A percentile compares a stretch with the other conserved stretches of the same genome.
These are phyloP conservation scores for Pythium sp. DNA, from an alignment of 352 stramenopile genomes.

Conservation along the genomic window DNA sequence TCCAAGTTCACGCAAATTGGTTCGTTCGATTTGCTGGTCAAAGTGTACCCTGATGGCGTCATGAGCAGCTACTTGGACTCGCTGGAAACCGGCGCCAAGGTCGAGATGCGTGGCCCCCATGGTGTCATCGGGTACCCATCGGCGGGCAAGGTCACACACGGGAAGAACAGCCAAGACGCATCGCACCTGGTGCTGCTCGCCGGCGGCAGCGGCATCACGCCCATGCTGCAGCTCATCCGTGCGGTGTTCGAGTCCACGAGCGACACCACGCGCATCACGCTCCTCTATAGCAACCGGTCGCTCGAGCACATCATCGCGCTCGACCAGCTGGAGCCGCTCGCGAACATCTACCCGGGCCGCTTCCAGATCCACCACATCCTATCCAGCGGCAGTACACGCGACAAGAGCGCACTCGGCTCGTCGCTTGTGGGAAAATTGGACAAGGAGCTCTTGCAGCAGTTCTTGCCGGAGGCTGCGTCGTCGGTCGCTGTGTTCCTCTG, in stretches of 20 bases:
- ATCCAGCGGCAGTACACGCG: slow-evolving; percentile 35
- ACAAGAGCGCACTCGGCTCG: slow-evolving; percentile 45
- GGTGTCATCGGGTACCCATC: slow-evolving; percentile 60
- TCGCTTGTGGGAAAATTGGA: slow-evolving; percentile 53
- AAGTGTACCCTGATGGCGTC: slow-evolving; percentile 70
- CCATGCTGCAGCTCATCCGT: slow-evolving; percentile 82
- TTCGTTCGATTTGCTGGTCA: slow-evolving; percentile 74
- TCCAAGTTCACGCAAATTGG: slow-evolving; percentile 67
- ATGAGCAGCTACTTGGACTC: slow-evolving; percentile 73
- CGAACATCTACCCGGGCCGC: slow-evolving; percentile 71
- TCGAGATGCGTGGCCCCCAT: slow-evolving; percentile 78
- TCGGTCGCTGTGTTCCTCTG: slow-evolving; percentile 69
- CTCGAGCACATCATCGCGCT: slow-evolving; percentile 68
- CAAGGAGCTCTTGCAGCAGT: slow-evolving; percentile 35
- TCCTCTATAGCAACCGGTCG: slow-evolving; percentile 75
- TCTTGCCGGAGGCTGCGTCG: slow-evolving; percentile 38
- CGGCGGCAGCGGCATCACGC: slow-evolving; percentile 74
- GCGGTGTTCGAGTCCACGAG: slow-evolving; percentile 53
- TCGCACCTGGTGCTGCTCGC: slow-evolving; percentile 74
- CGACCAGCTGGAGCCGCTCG: slow-evolving; percentile 67
- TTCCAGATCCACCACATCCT: slow-evolving; percentile 73
- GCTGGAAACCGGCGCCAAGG: slow-evolving; percentile 42
- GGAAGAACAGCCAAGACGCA: slow-evolving; percentile 42
- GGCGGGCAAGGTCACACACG: slow-evolving; percentile 44
- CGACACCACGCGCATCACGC: slow-evolving; percentile 61